Conservation (phyloP, 2,329 filamentous ascomycete species). For the Verticillium nubilum region DNA sequence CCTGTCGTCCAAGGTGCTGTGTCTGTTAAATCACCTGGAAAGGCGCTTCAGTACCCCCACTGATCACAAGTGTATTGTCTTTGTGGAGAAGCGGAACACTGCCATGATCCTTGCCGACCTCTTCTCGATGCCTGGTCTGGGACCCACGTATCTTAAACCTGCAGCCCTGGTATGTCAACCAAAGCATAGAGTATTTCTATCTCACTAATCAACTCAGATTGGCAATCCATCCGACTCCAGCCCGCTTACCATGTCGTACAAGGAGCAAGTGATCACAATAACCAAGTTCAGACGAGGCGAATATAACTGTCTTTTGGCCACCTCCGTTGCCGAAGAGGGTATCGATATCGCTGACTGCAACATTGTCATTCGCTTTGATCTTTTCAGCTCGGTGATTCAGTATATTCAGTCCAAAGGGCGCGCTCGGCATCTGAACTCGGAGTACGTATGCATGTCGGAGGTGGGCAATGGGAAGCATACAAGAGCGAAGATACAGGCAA, state of each 20-base stretch:
- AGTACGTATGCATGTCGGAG: slow-evolving; percentile 82
- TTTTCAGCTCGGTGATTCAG: slow-evolving; percentile 85
- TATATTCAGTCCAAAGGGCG: slow-evolving; percentile 91
- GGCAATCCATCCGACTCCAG: slow-evolving; percentile 2
- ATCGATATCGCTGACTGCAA: slow-evolving; percentile 66
- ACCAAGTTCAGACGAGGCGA: slow-evolving; percentile 55
- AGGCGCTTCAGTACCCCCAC: slow-evolving; percentile 55
- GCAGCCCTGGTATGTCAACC: slow-evolving; percentile 52
- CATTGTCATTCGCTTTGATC: slow-evolving; percentile 70
- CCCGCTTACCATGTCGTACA: slow-evolving; percentile 49
- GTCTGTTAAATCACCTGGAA: slow-evolving; percentile 55
- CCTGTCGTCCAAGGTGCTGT: slow-evolving; percentile 68
- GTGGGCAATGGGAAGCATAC: slow-evolving; percentile 57
- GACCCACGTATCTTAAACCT: slow-evolving; percentile 52
- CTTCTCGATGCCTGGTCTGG: slow-evolving; percentile 50
- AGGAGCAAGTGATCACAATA: slow-evolving; percentile 69
- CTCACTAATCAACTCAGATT: background rate
- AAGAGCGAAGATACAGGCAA: slow-evolving; percentile 52
- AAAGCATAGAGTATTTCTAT: background rate
- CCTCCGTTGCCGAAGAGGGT: slow-evolving; percentile 62
- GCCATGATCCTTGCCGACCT: slow-evolving; percentile 68
- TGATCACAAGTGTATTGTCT: slow-evolving; percentile 74
- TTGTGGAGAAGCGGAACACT: slow-evolving; percentile 74
- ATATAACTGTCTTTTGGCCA: slow-evolving; percentile 61
- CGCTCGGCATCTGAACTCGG: slow-evolving; percentile 71